Evolutionary conservation across 352 stramenopile genomes (phyloP), one percentile per base, ranked within the genome.

Genomic region (Phytophthora capsici): DNA sequence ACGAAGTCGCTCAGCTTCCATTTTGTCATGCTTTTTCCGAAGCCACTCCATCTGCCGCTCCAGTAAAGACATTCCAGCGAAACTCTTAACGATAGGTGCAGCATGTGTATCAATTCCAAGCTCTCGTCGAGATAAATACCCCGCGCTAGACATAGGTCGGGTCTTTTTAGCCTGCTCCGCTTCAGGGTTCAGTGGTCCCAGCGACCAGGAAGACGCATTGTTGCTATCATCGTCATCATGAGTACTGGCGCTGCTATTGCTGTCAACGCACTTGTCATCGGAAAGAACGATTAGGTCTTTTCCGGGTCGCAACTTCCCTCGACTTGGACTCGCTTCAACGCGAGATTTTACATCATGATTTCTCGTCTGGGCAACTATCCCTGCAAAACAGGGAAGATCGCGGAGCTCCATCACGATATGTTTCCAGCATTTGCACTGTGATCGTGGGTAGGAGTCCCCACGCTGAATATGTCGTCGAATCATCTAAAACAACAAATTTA

Each of bases 41-140:
- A 95, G 71, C 84, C 85, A 93, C 64, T 93, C 78, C 49, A 85
- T 77, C 36, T 95, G 86, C 4, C 86, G 82, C 59, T 95, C 86
- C 57, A 91, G 78, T 73, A 95, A 86, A 8, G 84, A 91, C 66
- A 95, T 62, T 19, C 62, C 73, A 8, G 75, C 69, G 56, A 94
- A 89, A 26, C 77, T 81, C 58, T 88, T 88, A 0, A 53, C 56
- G 7, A 64, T 37, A 1, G 56, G 46, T 17, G 8, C 49, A 19
- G 44, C 41, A 37, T 16, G 54, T 14, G 44, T 45, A 40, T 64
- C 55, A 12, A 46, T 65, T 6, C 20, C 54, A 13, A 54, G 62
- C 45, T 55, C 52, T 10, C 44, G 63, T 38, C 49, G 40, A 40
- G 46, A 68, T 40, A 62, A 55, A 47, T 75, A 72, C 13, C 19